These are phyloP conservation scores for Aspergillus tubingensis DNA, from an alignment of 2,329 filamentous ascomycete genomes.

Conservation along the genomic window DNA sequence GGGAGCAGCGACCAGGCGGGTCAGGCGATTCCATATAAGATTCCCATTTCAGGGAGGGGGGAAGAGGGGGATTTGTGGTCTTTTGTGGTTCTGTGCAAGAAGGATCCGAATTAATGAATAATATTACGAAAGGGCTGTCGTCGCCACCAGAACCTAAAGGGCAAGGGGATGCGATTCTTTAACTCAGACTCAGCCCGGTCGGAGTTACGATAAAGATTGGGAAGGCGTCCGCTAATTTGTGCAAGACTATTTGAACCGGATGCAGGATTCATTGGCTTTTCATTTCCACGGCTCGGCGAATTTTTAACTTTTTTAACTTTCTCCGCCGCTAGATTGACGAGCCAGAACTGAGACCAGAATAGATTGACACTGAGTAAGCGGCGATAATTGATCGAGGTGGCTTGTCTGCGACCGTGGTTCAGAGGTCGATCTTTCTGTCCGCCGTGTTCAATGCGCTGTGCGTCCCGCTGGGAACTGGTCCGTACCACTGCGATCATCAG, in stretches of 20 bases:
- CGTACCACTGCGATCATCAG: too few relatives aligned
- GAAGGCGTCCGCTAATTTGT: neutral
- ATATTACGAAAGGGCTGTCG: neutral
- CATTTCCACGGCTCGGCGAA: neutral
- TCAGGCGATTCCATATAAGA: conserved; percentile 1
- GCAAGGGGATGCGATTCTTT: neutral
- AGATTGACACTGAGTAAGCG: too few relatives aligned
- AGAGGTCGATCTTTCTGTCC: too few relatives aligned
- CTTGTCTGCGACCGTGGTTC: too few relatives aligned
- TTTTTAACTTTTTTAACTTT: neutral
- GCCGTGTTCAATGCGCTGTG: too few relatives aligned
- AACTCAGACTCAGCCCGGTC: neutral
- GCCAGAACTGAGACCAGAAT: too few relatives aligned
- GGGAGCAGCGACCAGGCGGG: neutral
- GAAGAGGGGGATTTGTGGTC: too few relatives aligned
- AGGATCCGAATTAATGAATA: neutral
- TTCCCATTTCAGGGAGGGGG: neutral
- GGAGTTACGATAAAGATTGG: neutral
- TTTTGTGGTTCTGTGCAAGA: too few relatives aligned
- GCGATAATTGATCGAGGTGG: too few relatives aligned
- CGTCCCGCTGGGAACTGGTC: neutral
- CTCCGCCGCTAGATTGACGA: neutral
- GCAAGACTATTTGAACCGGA: neutral
- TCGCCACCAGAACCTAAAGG: conserved; percentile 5
- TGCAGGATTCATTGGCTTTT: neutral